Conservation (phyloP, 768 basidiomycete species). For the Lactarius sp. region DNA sequence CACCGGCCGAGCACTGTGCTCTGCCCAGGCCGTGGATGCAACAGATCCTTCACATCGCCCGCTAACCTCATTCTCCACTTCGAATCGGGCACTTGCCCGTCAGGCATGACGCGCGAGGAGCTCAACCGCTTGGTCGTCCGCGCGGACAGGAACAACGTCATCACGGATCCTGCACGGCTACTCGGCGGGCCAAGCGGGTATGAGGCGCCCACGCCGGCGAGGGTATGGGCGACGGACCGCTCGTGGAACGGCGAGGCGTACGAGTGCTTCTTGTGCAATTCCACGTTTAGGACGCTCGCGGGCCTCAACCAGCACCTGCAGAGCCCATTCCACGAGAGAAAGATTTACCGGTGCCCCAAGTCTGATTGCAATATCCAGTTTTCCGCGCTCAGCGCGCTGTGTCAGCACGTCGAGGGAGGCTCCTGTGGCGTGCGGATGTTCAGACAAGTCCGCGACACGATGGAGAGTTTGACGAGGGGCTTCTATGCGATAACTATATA, state of each 20-base stretch:
- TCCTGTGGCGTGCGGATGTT: conserved; percentile 11
- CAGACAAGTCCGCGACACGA: conserved; percentile 8
- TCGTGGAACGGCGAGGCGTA: conserved; percentile 43
- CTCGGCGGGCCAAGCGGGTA: background rate
- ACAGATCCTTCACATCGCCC: conserved; percentile 42
- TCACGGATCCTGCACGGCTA: conserved; percentile 5
- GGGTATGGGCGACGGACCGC: conserved; percentile 33
- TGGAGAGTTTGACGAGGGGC: conserved; percentile 11
- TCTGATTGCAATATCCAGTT: background rate
- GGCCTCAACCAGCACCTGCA: conserved; percentile 58
- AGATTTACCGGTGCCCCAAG: conserved; percentile 18
- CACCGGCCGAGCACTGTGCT: conserved; percentile 41
- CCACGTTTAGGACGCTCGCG: conserved; percentile 36
- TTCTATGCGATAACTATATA: conserved; percentile 2
- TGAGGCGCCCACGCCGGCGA: background rate
- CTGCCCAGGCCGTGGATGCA: conserved; percentile 43
- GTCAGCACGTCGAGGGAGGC: conserved; percentile 10
- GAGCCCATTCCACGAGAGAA: conserved; percentile 39
- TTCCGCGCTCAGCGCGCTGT: background rate
- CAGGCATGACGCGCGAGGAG: conserved; percentile 40
- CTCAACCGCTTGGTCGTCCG: conserved; percentile 15
- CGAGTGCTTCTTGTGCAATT: conserved; percentile 60
- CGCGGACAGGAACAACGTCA: conserved; percentile 2
- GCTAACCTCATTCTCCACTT: conserved; percentile 45
- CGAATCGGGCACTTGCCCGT: conserved; percentile 54